These are phyloP conservation scores for Puccinellia tenuiflora DNA, from an alignment of 176 grass and related monocot species.

Conservation along the genomic window DNA sequence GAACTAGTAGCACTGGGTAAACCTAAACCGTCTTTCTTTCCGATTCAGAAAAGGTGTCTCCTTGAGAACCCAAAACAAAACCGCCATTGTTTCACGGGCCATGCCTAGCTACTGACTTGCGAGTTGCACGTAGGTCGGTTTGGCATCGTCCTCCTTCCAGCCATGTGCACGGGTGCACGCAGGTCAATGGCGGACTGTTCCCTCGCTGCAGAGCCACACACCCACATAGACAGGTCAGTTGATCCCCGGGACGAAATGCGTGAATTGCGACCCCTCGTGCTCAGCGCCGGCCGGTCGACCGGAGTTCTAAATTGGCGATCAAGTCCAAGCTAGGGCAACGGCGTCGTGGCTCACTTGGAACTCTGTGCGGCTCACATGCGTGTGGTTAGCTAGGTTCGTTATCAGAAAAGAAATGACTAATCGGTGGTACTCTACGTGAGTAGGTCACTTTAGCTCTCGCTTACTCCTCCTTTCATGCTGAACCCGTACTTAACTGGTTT, in stretches of 20 bases:
- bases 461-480: not conserved
- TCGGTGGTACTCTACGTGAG: not conserved
- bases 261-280: constrained; percentile 38
- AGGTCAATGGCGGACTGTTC: not conserved
- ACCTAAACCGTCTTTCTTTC: not conserved
- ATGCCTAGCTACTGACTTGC: not conserved
- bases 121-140: not conserved
- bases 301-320: not conserved
- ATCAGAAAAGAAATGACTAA: not conserved
- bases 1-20: not conserved
- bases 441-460: not conserved
- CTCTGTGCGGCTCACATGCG: constrained; percentile 25
- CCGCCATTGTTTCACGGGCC: not conserved
- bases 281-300: constrained; percentile 11
- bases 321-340: constrained; percentile 14
- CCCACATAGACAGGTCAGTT: not conserved
- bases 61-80: not conserved
- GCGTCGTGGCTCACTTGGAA: constrained; percentile 22
- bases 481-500: not conserved
- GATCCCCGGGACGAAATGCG: constrained; percentile 2
- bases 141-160: not conserved
- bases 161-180: not conserved
- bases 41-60: not conserved
- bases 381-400: not conserved
- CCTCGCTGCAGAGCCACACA: not conserved